Conservation (phyloP, 2,329 filamentous ascomycete species). For the Colletotrichum eleusines region DNA sequence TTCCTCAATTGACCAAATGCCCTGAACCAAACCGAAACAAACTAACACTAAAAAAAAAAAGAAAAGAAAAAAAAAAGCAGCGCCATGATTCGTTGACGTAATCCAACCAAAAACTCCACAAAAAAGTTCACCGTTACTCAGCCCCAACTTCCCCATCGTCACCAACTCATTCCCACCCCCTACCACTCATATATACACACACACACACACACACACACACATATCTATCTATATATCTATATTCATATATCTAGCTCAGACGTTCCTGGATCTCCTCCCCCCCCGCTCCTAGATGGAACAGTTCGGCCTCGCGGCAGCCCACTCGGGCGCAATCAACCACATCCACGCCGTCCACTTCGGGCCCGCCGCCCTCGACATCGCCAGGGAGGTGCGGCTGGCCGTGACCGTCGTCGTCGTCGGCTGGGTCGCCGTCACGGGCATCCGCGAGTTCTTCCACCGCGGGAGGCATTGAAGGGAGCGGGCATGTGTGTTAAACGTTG, state of each 20-base stretch:
- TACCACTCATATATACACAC: not conserved
- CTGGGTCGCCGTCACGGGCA: slow-evolving; percentile 35
- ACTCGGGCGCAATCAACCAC: slow-evolving; percentile 39
- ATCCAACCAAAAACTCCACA: slow-evolving; percentile 12
- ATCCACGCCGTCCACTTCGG: slow-evolving; percentile 33
- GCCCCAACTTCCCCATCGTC: not conserved
- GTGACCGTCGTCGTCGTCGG: slow-evolving; percentile 34
- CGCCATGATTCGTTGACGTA: slow-evolving; percentile 37
- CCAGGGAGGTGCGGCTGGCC: slow-evolving; percentile 27
- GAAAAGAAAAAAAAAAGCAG: no score
- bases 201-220: no score
- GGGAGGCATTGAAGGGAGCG: not conserved
- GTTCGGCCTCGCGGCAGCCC: slow-evolving; percentile 26
- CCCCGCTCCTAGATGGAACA: slow-evolving; percentile 28
- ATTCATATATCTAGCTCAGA: not conserved
- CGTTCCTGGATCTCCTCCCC: not conserved
- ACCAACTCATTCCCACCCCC: not conserved
- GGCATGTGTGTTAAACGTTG: not conserved
- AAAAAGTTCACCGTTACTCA: slow-evolving; percentile 15
- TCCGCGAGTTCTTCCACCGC: slow-evolving; percentile 18
- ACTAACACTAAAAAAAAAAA: no score
- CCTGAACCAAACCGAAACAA: no score
- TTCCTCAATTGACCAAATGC: not conserved
- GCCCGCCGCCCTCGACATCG: slow-evolving; percentile 20
- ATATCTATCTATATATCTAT: no score